A percentile compares a stretch with the other conserved stretches of the same genome.
Evolutionary conservation across 805 yeast genomes (phyloP).

Genomic region (Hanseniaspora thailandica): DNA sequence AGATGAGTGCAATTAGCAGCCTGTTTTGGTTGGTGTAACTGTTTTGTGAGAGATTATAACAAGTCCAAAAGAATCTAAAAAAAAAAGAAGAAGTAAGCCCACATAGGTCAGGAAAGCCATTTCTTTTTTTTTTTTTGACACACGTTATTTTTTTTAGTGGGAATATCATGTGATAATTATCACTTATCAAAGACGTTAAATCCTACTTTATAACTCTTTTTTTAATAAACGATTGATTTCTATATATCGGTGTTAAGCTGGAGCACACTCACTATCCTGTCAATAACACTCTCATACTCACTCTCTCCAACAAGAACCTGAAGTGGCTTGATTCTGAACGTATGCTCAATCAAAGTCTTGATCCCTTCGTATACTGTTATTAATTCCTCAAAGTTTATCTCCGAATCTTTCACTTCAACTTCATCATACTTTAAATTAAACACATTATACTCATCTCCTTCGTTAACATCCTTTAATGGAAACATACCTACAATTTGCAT

Average conservation of each 20-base stretch:
- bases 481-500: not conserved
- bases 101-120: no score
- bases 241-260: conserved; percentile 2
- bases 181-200: not conserved
- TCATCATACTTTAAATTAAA: not conserved
- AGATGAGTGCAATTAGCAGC: no score
- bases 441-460: not conserved
- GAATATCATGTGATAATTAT: no score
- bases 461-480: not conserved
- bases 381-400: not conserved
- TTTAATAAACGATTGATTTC: not conserved
- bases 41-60: no score
- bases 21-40: no score
- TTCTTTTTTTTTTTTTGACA: not conserved
- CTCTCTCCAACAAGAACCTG: not conserved
- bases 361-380: not conserved
- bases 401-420: not conserved
- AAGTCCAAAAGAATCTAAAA: no score
- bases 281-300: not conserved
- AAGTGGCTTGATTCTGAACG: not conserved
- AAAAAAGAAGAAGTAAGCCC: no score
- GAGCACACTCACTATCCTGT: not conserved
- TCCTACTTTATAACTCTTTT: not conserved
- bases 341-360: not conserved
- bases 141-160: not conserved